Evolutionary conservation across 2,329 filamentous ascomycete species (phyloP).

Genomic region (Apiospora phragmitis): DNA sequence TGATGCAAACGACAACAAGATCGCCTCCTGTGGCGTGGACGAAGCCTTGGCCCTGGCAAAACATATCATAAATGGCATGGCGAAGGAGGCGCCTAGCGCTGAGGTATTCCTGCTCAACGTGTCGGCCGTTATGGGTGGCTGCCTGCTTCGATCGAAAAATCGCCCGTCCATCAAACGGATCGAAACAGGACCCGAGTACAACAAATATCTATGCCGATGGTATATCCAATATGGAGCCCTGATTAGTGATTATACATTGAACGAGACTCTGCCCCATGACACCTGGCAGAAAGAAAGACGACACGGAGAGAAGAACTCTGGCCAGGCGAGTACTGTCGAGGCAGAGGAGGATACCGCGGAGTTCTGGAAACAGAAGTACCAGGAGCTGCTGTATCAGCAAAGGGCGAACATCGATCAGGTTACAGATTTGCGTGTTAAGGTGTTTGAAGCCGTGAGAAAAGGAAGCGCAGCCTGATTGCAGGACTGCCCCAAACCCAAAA

Average conservation of each 20-base stretch:
- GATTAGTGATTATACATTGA: constrained; percentile 53
- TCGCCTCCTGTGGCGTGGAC: constrained; percentile 46
- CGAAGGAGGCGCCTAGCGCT: constrained; percentile 49
- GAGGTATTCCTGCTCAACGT: constrained; percentile 62
- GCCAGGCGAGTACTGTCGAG: constrained; percentile 20
- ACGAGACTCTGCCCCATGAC: constrained; percentile 45
- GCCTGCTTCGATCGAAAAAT: constrained; percentile 46
- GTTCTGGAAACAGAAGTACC: constrained; percentile 55
- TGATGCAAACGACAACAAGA: constrained; percentile 45
- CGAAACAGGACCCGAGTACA: constrained; percentile 41
- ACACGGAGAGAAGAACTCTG: constrained; percentile 15
- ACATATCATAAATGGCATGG: constrained; percentile 53
- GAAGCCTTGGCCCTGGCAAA: constrained; percentile 57
- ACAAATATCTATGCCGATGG: constrained; percentile 55
- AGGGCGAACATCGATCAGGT: constrained; percentile 58
- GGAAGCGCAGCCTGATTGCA: not conserved
- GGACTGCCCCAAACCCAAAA: not conserved
- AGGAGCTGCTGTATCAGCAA: constrained; percentile 59
- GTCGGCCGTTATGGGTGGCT: constrained; percentile 56
- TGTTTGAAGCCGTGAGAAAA: constrained; percentile 39
- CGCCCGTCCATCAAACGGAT: constrained; percentile 43
- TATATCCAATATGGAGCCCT: constrained; percentile 56
- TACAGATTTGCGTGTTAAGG: constrained; percentile 40
- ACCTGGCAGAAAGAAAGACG: constrained; percentile 39
- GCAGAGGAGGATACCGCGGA: constrained; percentile 32